Conservation (phyloP, 2,329 filamentous ascomycete species). For the Dactylellina drechsleri region DNA sequence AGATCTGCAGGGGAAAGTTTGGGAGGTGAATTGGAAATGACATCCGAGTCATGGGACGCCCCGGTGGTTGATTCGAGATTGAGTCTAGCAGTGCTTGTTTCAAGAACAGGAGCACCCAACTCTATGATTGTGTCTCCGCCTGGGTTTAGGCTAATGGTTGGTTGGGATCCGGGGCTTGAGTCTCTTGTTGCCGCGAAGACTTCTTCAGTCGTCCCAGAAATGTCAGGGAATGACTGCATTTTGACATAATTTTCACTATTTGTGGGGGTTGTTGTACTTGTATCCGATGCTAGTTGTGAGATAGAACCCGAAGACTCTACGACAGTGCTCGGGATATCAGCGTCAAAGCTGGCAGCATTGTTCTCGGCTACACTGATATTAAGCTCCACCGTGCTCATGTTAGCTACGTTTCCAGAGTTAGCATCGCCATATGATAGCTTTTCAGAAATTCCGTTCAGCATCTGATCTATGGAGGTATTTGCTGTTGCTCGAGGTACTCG, state of each 20-base stretch:
- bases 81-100: background rate
- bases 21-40: background rate
- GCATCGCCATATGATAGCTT: no score
- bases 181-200: background rate
- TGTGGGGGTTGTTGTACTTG: background rate
- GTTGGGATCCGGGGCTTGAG: background rate
- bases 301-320: background rate
- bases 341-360: background rate
- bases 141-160: background rate
- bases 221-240: background rate
- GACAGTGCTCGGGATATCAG: background rate
- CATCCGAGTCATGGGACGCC: background rate
- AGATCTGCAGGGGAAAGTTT: conserved; percentile 47
- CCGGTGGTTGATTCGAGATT: background rate
- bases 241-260: background rate
- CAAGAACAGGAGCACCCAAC: background rate
- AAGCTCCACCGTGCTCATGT: no score
- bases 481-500: conserved; percentile 6
- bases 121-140: background rate
- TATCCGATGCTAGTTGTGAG: background rate
- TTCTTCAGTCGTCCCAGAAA: background rate
- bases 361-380: no score
- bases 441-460: background rate
- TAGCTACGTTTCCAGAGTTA: no score
- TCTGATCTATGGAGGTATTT: background rate